phyloP scores from a whole-genome alignment of 2,329 filamentous ascomycete genomes.

The Colletotrichum sp. region DNA sequence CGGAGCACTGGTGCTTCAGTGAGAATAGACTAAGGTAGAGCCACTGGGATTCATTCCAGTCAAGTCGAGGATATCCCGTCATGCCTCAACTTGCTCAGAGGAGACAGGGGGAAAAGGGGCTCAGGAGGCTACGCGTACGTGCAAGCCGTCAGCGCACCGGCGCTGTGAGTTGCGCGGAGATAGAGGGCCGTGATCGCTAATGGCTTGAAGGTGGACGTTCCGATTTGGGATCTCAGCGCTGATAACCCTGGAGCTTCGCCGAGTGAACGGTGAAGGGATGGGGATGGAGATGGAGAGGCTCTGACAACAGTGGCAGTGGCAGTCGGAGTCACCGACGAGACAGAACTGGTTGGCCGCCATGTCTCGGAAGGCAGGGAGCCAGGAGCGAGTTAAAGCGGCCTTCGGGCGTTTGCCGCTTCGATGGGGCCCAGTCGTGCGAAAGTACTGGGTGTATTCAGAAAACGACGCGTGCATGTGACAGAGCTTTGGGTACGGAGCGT shows the following conservation, averaged over 20 bases:
- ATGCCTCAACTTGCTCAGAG: not conserved
- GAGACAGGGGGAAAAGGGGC: not conserved
- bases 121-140: not conserved
- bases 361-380: constrained; percentile 12
- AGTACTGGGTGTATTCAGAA: not conserved
- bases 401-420: not conserved
- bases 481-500: not conserved
- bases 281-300: not conserved
- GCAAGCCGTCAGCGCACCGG: not conserved
- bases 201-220: not conserved
- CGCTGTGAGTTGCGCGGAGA: not conserved
- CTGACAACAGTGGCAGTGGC: not conserved
- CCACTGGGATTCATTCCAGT: not conserved
- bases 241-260: not conserved
- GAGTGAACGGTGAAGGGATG: not conserved
- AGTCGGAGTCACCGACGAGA: constrained; percentile 7
- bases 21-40: not conserved
- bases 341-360: constrained; percentile 7
- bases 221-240: not conserved
- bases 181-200: not conserved
- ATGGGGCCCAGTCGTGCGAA: not conserved
- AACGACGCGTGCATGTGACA: constrained; percentile 7
- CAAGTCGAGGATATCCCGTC: not conserved
- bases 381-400: not conserved
- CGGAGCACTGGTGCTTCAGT: not conserved